A percentile compares a stretch with the other conserved stretches of the same genome.
phyloP scores from a whole-genome alignment of 768 basidiomycete genomes.

The Thelephora ganbajun region DNA sequence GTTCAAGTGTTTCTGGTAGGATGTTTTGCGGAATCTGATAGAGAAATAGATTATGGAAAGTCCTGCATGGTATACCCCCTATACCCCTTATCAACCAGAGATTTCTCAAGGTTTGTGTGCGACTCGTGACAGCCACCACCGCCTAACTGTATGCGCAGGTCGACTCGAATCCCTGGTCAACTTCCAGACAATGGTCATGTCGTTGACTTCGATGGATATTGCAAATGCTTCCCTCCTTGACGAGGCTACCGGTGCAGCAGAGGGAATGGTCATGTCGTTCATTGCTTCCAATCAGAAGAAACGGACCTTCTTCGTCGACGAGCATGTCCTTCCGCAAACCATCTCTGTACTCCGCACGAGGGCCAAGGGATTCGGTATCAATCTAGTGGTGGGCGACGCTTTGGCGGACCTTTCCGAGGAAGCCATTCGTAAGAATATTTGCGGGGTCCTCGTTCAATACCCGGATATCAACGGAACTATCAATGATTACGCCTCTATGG shows the following conservation, averaged over 20 bases:
- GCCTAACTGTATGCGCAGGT: constrained; percentile 28
- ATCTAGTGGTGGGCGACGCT: constrained; percentile 56
- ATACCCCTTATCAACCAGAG: constrained; percentile 94
- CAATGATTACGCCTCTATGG: constrained; percentile 54
- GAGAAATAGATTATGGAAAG: constrained; percentile 69
- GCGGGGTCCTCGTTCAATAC: constrained; percentile 88
- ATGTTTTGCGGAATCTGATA: background rate
- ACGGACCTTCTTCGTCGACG: constrained; percentile 75
- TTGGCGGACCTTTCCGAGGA: constrained; percentile 36
- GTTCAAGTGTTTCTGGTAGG: constrained; percentile 11
- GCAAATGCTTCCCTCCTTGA: constrained; percentile 93
- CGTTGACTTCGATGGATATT: constrained; percentile 87
- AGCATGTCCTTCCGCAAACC: constrained; percentile 77
- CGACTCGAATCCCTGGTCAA: constrained; percentile 95
- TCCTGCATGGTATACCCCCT: constrained; percentile 96
- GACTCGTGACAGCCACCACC: background rate
- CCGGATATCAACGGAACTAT: constrained; percentile 82
- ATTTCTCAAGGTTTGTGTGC: constrained; percentile 74
- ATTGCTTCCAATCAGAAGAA: constrained; percentile 54
- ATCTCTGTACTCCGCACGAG: constrained; percentile 80
- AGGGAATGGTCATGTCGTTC: constrained; percentile 94
- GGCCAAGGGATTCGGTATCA: constrained; percentile 88
- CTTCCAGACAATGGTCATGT: constrained; percentile 93
- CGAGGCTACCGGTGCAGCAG: constrained; percentile 89
- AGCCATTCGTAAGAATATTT: constrained; percentile 44